Evolutionary conservation across 2,329 filamentous ascomycete species (phyloP).

Genomic region (Talaromyces verruculosus): DNA sequence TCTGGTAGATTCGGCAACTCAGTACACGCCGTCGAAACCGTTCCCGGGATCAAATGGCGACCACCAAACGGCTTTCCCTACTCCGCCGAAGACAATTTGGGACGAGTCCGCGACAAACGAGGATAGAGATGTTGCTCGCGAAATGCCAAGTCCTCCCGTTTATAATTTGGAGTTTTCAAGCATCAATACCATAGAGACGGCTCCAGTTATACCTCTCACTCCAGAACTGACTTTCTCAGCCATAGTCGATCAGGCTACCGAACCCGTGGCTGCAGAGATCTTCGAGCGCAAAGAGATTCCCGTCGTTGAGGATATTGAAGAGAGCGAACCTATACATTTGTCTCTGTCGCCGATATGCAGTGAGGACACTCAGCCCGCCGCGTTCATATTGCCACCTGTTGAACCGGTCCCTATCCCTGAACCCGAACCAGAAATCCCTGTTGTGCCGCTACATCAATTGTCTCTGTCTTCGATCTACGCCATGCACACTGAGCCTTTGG

Average conservation of each 20-base stretch:
- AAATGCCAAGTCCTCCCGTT: slow-evolving; percentile 25
- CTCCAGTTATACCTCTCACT: slow-evolving; percentile 48
- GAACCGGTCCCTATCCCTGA: slow-evolving; percentile 22
- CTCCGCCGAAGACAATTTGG: slow-evolving; percentile 44
- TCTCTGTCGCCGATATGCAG: slow-evolving; percentile 34
- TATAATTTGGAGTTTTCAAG: slow-evolving; percentile 34
- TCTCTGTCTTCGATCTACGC: slow-evolving; percentile 32
- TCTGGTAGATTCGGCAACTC: slow-evolving; percentile 43
- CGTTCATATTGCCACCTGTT: slow-evolving; percentile 25
- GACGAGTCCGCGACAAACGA: slow-evolving; percentile 31
- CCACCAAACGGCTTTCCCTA: slow-evolving; percentile 34
- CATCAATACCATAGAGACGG: slow-evolving; percentile 37
- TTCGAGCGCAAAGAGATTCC: slow-evolving; percentile 21
- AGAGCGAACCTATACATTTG: slow-evolving; percentile 26
- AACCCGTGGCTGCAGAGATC: slow-evolving; percentile 23
- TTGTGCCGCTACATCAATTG: slow-evolving; percentile 26
- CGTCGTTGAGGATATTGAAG: slow-evolving; percentile 16
- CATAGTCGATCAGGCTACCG: slow-evolving; percentile 14
- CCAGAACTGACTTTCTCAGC: slow-evolving; percentile 31
- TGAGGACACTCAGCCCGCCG: slow-evolving; percentile 30
- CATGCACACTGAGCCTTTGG: slow-evolving; percentile 38
- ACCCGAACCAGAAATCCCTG: slow-evolving; percentile 17
- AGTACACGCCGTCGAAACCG: slow-evolving; percentile 43
- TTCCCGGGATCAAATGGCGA: slow-evolving; percentile 28
- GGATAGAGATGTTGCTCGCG: slow-evolving; percentile 19